Percentiles rank a stretch among this genome's conserved stretches.
These are phyloP conservation scores for Mycena haematopus DNA, from an alignment of 768 basidiomycete species.

Conservation along the genomic window DNA sequence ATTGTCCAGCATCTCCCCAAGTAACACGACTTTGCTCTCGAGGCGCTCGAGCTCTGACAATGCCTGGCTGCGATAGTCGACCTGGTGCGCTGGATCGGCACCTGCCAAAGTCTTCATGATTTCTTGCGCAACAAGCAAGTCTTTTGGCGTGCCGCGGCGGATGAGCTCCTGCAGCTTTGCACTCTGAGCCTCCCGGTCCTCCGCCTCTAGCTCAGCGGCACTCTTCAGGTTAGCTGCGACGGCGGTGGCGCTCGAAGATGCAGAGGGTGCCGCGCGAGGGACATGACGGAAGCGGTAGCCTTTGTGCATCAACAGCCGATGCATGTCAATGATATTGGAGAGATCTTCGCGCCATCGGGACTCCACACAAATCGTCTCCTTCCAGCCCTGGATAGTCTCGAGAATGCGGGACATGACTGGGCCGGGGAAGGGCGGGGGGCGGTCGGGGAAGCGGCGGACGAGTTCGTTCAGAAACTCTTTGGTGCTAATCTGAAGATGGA, in stretches of 20 bases:
- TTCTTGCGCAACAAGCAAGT: constrained; percentile 94
- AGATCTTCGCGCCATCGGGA: constrained; percentile 96
- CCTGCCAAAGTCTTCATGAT: constrained; percentile 96
- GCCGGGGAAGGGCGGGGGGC: constrained; percentile 93
- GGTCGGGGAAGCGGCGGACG: constrained; percentile 96
- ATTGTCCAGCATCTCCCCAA: constrained; percentile 98
- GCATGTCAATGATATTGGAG: constrained; percentile 98
- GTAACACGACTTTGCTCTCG: constrained; percentile 92
- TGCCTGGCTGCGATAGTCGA: constrained; percentile 92
- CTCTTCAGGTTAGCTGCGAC: constrained; percentile 75
- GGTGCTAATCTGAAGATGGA: constrained; percentile 95
- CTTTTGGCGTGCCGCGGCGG: constrained; percentile 92
- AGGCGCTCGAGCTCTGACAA: constrained; percentile 91
- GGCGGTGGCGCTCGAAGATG: constrained; percentile 39
- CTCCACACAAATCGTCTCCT: constrained; percentile 87
- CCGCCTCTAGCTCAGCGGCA: constrained; percentile 94
- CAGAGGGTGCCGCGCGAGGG: constrained; percentile 39
- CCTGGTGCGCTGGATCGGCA: constrained; percentile 92
- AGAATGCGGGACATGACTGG: constrained; percentile 95
- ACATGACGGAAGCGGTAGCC: constrained; percentile 80
- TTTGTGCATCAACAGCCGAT: constrained; percentile 91
- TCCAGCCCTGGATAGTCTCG: constrained; percentile 93
- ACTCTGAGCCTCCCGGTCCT: constrained; percentile 92
- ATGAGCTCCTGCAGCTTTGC: constrained; percentile 99
- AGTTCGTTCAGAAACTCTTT: constrained; percentile 99